Conservation (phyloP, 495 filamentous ascomycete genomes). For the Neurospora sp. region DNA sequence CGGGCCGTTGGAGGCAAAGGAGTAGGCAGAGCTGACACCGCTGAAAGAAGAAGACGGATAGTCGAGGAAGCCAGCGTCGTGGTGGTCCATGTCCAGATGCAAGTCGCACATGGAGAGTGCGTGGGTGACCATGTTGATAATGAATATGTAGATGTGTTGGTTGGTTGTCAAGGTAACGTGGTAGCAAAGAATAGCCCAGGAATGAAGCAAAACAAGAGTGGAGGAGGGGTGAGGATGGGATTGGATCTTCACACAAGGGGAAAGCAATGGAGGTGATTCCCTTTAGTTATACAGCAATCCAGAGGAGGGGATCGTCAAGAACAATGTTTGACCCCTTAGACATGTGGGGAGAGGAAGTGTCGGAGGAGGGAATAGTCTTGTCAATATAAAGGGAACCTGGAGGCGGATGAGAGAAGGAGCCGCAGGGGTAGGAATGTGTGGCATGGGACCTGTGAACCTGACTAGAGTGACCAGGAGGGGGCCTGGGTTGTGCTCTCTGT, state of each 20-base stretch:
- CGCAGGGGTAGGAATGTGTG: constrained; percentile 11
- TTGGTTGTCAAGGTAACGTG: neutral
- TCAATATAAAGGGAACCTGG: constrained; percentile 16
- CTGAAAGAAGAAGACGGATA: constrained; percentile 14
- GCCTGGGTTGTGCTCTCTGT: neutral
- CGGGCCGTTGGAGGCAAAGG: constrained; percentile 26
- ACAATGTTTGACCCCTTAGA: constrained; percentile 5
- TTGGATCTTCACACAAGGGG: constrained; percentile 7
- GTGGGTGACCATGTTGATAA: constrained; percentile 10
- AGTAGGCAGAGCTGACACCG: constrained; percentile 23
- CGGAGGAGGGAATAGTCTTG: constrained; percentile 11
- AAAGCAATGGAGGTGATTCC: constrained; percentile 9
- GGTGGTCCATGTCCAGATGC: constrained; percentile 13
- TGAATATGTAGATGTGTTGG: neutral
- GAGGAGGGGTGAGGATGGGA: neutral
- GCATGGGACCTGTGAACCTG: neutral
- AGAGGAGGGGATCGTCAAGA: constrained; percentile 6
- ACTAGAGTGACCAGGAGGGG: constrained; percentile 7
- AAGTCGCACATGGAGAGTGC: constrained; percentile 9
- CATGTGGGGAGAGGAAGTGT: constrained; percentile 8
- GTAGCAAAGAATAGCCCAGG: neutral
- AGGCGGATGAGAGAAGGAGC: constrained; percentile 5
- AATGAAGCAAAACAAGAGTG: neutral
- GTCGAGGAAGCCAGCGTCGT: constrained; percentile 18
- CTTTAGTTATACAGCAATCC: constrained; percentile 14